Conservation (phyloP, 2,329 filamentous ascomycete species). For the Tolypocladium ovalisporum region DNA sequence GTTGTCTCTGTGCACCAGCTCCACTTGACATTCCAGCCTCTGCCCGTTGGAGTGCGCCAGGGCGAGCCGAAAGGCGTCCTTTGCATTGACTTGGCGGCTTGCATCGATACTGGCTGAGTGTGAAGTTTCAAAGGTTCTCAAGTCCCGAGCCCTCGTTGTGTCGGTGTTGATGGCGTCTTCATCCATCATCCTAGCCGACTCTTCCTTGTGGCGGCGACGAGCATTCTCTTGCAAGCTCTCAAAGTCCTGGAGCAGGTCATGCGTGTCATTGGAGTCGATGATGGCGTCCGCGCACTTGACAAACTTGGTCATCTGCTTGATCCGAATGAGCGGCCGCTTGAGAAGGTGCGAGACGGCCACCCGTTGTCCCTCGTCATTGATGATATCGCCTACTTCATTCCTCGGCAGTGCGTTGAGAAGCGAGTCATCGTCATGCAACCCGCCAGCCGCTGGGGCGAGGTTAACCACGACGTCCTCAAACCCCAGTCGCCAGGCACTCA, state of each 20-base stretch:
- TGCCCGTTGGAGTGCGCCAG: constrained; percentile 84
- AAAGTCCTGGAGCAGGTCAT: constrained; percentile 39
- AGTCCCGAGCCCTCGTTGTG: constrained; percentile 66
- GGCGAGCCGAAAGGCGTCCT: constrained; percentile 82
- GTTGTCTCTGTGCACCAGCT: constrained; percentile 78
- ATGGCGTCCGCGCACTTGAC: constrained; percentile 58
- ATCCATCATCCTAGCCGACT: constrained; percentile 64
- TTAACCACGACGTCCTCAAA: constrained; percentile 95
- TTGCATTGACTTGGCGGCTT: constrained; percentile 72
- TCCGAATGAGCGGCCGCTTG: constrained; percentile 74
- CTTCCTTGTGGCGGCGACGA: constrained; percentile 51
- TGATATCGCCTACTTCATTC: constrained; percentile 54
- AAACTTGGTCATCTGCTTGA: constrained; percentile 80
- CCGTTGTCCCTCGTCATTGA: constrained; percentile 70
- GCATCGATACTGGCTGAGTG: constrained; percentile 62
- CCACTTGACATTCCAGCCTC: constrained; percentile 77
- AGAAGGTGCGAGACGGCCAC: constrained; percentile 91
- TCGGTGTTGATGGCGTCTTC: constrained; percentile 81
- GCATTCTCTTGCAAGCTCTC: constrained; percentile 66
- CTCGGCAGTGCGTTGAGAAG: constrained; percentile 47
- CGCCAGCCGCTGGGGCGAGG: constrained; percentile 56
- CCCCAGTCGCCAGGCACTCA: constrained; percentile 80
- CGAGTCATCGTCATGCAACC: constrained; percentile 47
- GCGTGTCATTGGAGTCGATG: constrained; percentile 34
- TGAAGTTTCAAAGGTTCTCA: constrained; percentile 63